Evolutionary conservation across 1,284 basidiomycete genomes (phyloP), one percentile per base, ranked within the genome.

Genomic region (Ceratobasidium sp.): DNA sequence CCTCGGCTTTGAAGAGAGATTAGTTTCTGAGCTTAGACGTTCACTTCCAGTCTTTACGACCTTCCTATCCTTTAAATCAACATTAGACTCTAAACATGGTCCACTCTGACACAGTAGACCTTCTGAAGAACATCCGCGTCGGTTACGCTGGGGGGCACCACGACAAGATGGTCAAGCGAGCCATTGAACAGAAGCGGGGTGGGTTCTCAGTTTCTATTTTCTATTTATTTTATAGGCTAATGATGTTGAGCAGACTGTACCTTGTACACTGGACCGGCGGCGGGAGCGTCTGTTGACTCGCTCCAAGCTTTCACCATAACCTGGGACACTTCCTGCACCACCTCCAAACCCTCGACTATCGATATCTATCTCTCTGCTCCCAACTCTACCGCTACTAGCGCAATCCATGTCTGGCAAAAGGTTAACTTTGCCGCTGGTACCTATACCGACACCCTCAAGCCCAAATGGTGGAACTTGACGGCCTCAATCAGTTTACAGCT

Each of bases 301-400:
- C 65, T 70, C 74, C 82, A 88, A 30, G 85, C 89, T 0, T 82
- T 95, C 81, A 88, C 88, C 62, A 90, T 96, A 82, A 85, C 89
- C 68, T 96, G 95, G 95, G 89, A 95, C 83, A 86, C 89, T 0
- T 86, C 89, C 3, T 87, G 86, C 80, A 70, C 83, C 23, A 23
- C 75, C 18, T 57, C 67, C 78, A 82, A 65, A 91, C 91, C 83
- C 81, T 92, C 69, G 70, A 84, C 59, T 84, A 86, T 93, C 82
- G 93, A 96, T 85, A 91, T 96, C 81, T 93, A 93, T 83, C 89
- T 96, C 71, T 91, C 90, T 82, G 89, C 89, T 0, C 90, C 92
- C 0, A 82, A 83, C 48, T 74, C 81, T 1, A 82, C 87, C 3
- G 76, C 81, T 30, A 84, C 81, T 48, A 84, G 89, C 14, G 87